phyloP scores from a whole-genome alignment of 257 asterid species.

The Cinchona pubescens region DNA sequence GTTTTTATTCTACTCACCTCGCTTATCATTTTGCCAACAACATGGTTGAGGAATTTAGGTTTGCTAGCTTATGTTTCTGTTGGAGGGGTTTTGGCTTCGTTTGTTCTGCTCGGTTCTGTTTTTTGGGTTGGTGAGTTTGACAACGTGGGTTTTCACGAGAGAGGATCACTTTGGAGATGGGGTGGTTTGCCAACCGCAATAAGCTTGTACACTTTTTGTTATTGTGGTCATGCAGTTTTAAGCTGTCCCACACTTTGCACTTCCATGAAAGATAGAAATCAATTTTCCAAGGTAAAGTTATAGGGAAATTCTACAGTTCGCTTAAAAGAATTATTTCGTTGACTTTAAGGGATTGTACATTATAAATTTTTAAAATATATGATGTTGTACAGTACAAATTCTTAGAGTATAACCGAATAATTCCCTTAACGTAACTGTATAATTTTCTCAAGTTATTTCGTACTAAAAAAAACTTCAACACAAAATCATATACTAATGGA shows the following conservation, averaged over 20 bases:
- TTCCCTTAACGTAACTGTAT: too few species aligned
- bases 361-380: too few species aligned
- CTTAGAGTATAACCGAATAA: too few species aligned
- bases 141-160: constrained; percentile 43
- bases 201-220: constrained; percentile 53
- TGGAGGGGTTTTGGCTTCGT: constrained; percentile 45
- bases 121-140: constrained; percentile 49
- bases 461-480: too few species aligned
- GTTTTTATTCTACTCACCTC: constrained; percentile 37
- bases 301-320: too few species aligned
- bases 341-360: too few species aligned
- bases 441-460: too few species aligned
- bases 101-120: constrained; percentile 29
- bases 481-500: too few species aligned
- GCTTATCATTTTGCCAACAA: constrained; percentile 45
- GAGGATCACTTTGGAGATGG: constrained; percentile 36
- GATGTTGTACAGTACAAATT: too few species aligned
- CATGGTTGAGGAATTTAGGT: constrained; percentile 49
- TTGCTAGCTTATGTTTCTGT: constrained; percentile 45
- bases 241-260: constrained; percentile 40
- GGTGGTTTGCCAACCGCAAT: constrained; percentile 40
- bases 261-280: constrained; percentile 48
- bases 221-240: constrained; percentile 54
- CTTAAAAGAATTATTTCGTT: too few species aligned
- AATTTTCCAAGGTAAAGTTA: constrained; percentile 38